phyloP scores from a whole-genome alignment of 108 stramenopile species.

The Craspedostauros australis region DNA sequence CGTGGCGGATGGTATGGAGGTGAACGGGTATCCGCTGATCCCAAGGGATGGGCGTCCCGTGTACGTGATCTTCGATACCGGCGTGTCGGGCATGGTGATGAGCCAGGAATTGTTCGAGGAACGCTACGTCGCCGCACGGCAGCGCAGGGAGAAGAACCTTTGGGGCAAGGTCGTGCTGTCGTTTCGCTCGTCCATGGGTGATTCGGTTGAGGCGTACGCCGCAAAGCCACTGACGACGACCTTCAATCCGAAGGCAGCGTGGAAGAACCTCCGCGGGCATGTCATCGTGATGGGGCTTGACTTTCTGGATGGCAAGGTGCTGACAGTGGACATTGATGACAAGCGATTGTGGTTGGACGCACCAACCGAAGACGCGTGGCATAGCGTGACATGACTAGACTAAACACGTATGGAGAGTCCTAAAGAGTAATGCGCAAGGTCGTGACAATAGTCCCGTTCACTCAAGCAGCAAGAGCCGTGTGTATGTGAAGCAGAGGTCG shows the following conservation, averaged over 20 bases:
- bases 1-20: conserved; percentile 18
- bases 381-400: no score
- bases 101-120: conserved; percentile 46
- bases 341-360: conserved; percentile 23
- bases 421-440: no score
- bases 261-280: conserved; percentile 46
- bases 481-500: no score
- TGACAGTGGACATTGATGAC: conserved; percentile 51
- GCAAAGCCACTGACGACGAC: conserved; percentile 47
- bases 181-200: conserved; percentile 29
- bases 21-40: conserved; percentile 34
- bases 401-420: no score
- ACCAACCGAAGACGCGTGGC: no score
- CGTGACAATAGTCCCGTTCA: no score
- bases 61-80: conserved; percentile 67
- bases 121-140: conserved; percentile 34
- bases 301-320: conserved; percentile 32
- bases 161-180: conserved; percentile 42
- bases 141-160: conserved; percentile 30
- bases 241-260: conserved; percentile 32
- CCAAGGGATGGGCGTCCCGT: conserved; percentile 16
- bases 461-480: no score
- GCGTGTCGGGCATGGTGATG: conserved; percentile 60
- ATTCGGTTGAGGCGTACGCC: conserved; percentile 19
- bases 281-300: conserved; percentile 51